Evolutionary conservation across 2,329 filamentous ascomycete genomes (phyloP), one percentile per base, ranked within the genome.

Genomic region (Claviceps purpurea): DNA sequence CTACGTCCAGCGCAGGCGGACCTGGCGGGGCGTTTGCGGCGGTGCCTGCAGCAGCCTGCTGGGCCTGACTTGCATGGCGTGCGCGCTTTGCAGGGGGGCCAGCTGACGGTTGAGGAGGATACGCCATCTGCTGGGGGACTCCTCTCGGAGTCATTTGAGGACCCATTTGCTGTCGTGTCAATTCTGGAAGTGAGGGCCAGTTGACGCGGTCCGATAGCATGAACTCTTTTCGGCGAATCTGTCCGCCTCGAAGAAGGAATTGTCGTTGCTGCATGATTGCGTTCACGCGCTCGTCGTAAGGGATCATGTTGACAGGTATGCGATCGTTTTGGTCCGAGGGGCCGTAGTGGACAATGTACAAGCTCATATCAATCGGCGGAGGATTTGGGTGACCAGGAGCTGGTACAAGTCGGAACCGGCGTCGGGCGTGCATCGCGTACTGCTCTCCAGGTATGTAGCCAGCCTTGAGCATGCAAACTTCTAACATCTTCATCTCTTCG

Each of bases 271-370:
- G 74, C 64, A 89, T 73, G 16, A 77, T 74, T 47, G 72, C 67
- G 55, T 83, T 81, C 44, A 78, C 73, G 30, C 81, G 79, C 47
- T 78, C 75, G 43, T 81, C 75, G 52, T 84, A 74, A 0, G 79
- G 83, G 18, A 91, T 78, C 58, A 82, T 75, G 41, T 77, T 77
- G 20, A 81, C 76, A 1, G 87, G 86, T 38, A 94, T 74, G 54
- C 86, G 80, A 57, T 91, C 84, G 52, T 79, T 78, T 47, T 80
- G 81, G 41, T 93, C 85, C 7, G 87, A 78, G 53, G 84, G 83
- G 39, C 85, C 83, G 66, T 96, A 97, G 70, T 96, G 90, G 34
- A 95, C 81, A 51, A 98, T 82, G 85, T 89, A 97, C 16, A 97
- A 75, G 54, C 83, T 85, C 26, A 87, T 81, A 64, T 97, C 90